phyloP scores from a whole-genome alignment of 192 early-diverging fungal species.

The Mortierella hygrophila region DNA sequence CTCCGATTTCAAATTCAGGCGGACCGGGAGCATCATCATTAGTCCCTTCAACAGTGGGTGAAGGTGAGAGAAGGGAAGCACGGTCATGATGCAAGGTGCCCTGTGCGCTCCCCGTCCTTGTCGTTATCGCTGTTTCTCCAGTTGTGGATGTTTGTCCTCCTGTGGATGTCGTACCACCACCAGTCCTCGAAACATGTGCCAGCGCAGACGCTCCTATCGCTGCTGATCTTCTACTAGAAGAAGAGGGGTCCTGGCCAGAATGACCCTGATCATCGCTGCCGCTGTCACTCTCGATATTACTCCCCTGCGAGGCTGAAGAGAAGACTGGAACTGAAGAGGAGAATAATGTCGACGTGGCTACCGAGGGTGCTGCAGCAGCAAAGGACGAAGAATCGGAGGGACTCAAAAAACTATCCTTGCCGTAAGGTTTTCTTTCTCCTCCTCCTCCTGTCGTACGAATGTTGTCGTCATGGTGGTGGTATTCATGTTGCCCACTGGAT shows the following conservation, averaged over 20 bases:
- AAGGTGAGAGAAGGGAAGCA: background rate
- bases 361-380: background rate
- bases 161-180: background rate
- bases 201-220: background rate
- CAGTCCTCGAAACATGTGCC: constrained; percentile 1
- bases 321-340: background rate
- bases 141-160: background rate
- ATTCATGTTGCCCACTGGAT: background rate
- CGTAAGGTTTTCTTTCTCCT: background rate
- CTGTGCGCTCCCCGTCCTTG: background rate
- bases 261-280: background rate
- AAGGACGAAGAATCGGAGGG: background rate
- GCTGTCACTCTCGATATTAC: background rate
- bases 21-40: background rate
- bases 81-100: background rate
- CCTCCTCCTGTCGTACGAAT: background rate
- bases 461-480: background rate
- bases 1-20: background rate
- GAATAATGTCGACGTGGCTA: background rate
- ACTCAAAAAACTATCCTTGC: background rate
- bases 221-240: too few relatives aligned
- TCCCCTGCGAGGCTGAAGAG: background rate
- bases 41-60: background rate
- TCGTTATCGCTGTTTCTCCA: constrained; percentile 1
- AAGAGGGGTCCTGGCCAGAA: too few relatives aligned